These are phyloP conservation scores for Trichaptum fuscoviolaceum DNA, from an alignment of 768 basidiomycete genomes.

Conservation along the genomic window DNA sequence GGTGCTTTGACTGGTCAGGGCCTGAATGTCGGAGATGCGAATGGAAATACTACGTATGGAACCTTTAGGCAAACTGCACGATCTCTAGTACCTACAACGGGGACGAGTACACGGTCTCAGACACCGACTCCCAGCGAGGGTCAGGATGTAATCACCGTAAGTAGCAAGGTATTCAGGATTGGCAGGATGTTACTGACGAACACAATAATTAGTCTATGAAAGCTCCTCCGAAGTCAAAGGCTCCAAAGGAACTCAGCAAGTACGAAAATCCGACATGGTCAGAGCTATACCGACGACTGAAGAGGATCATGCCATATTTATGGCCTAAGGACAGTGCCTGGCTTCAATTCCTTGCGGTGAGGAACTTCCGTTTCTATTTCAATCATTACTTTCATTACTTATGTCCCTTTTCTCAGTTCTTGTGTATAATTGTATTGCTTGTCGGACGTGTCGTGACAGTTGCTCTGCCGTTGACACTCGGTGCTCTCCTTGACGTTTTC, in stretches of 20 bases:
- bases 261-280: slow-evolving; percentile 54
- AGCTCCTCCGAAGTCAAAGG: slow-evolving; percentile 20
- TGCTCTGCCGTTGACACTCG: slow-evolving; percentile 65
- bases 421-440: slow-evolving; percentile 68
- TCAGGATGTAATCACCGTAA: background rate
- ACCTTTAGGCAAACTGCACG: slow-evolving; percentile 52
- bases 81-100: slow-evolving; percentile 46
- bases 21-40: slow-evolving; percentile 4
- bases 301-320: slow-evolving; percentile 68
- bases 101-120: slow-evolving; percentile 43
- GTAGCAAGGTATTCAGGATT: background rate
- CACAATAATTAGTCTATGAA: background rate
- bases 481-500: slow-evolving; percentile 53
- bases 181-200: background rate
- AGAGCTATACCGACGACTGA: slow-evolving; percentile 62
- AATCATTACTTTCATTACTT: slow-evolving; percentile 1
- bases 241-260: slow-evolving; percentile 19
- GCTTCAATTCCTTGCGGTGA: slow-evolving; percentile 67
- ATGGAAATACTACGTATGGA: slow-evolving; percentile 60
- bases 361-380: slow-evolving; percentile 19
- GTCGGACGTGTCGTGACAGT: slow-evolving; percentile 75
- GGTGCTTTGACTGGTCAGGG: slow-evolving; percentile 26
- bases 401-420: slow-evolving; percentile 30
- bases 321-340: slow-evolving; percentile 69
- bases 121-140: slow-evolving; percentile 30